Base-by-base conservation (phyloP, 2,329 filamentous ascomycete species). In the Remersonia thermophila region DNA sequence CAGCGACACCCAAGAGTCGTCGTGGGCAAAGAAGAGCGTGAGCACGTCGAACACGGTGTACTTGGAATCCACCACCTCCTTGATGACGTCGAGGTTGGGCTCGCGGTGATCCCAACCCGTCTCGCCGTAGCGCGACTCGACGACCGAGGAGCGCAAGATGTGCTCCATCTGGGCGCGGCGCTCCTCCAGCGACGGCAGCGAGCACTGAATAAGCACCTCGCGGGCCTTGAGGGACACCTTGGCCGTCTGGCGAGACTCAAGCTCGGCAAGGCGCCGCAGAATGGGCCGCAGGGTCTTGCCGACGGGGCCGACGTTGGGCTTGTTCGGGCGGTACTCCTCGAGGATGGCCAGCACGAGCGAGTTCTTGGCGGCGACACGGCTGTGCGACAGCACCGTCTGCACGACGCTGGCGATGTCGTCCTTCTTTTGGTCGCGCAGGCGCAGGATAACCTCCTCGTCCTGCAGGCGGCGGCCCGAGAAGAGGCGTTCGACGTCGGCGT, bases 11-110 rank as follows among this genome's bases (percentile, higher is more conserved):
- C 86, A 96, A 10, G 85, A 80, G 54, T 98, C 91, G 29, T 83
- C 75, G 61, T 98, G 86, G 25, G 79, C 83, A 55, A 98, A 98
- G 75, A 98, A 98, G 39, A 85, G 78, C 7, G 89, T 83, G 47
- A 98, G 63, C 13, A 98, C 91, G 55, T 98, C 91, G 50, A 95
- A 94, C 46, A 98, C 91, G 29, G 89, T 96, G 67, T 93, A 96
- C 65, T 93, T 93, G 37, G 91, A 96, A 61, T 98, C 91, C 35
- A 98, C 85, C 23, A 98, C 87, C 60, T 98, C 91, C 69, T 94
- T 94, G 63, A 98, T 80, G 46, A 93, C 69, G 15, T 93, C 82
- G 36, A 93, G 66, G 61, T 81, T 84, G 32, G 91, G 91, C 61
- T 95, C 83, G 47, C 91, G 74, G 64, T 98, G 91, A 46, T 95